phyloP scores from a whole-genome alignment of 805 yeast genomes.

The Wickerhamia fluorescens region DNA sequence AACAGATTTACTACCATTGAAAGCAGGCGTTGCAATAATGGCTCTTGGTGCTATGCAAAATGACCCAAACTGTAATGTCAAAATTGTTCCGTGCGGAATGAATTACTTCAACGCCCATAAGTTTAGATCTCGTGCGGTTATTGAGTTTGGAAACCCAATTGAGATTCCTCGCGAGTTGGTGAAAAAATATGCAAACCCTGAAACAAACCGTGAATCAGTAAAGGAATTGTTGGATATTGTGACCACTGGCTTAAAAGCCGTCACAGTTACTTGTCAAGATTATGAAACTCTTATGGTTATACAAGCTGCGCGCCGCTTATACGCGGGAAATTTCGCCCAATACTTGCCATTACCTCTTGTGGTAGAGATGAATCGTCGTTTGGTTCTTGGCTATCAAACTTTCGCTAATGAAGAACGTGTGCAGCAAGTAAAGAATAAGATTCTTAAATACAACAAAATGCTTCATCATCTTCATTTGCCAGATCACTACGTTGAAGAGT shows the following conservation, averaged over 20 bases:
- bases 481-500: constrained; percentile 52
- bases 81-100: constrained; percentile 95
- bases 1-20: constrained; percentile 81
- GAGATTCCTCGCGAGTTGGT: constrained; percentile 53
- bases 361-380: constrained; percentile 85
- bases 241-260: constrained; percentile 69
- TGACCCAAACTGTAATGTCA: constrained; percentile 68
- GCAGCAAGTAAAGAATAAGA: constrained; percentile 51
- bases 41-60: constrained; percentile 89
- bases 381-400: constrained; percentile 73
- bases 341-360: constrained; percentile 73
- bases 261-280: constrained; percentile 83
- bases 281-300: constrained; percentile 84
- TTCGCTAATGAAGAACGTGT: constrained; percentile 67
- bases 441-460: constrained; percentile 61
- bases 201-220: constrained; percentile 66
- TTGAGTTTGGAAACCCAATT: constrained; percentile 89
- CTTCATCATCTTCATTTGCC: constrained; percentile 45
- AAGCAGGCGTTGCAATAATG: constrained; percentile 98
- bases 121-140: constrained; percentile 89
- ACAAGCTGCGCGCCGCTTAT: constrained; percentile 87
- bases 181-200: constrained; percentile 56
- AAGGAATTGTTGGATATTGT: constrained; percentile 62
- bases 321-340: constrained; percentile 66
- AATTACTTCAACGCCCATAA: constrained; percentile 94